Conservation (phyloP, 495 filamentous ascomycete species). For the Filosporella fistucella region DNA sequence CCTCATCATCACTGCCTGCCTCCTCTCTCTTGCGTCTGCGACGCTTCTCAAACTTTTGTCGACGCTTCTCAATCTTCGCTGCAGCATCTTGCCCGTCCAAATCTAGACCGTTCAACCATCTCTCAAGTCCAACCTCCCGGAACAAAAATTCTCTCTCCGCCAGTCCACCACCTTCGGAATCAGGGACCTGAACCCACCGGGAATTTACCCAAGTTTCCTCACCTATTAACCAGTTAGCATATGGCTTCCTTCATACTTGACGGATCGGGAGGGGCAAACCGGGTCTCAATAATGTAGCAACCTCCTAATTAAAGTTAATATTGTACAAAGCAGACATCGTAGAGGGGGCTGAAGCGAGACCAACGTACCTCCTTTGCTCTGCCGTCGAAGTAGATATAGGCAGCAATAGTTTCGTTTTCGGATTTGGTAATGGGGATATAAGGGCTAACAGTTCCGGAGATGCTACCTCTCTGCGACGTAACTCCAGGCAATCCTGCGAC, state of each 20-base stretch:
- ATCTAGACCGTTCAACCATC: conserved; percentile 93
- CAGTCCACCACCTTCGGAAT: conserved; percentile 85
- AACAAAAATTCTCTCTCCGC: conserved; percentile 97
- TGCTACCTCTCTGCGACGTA: conserved; percentile 12
- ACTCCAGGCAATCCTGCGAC: conserved; percentile 46
- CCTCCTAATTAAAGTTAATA: no score
- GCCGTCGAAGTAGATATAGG: conserved; percentile 99
- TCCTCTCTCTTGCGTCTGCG: conserved; percentile 59
- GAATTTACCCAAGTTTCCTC: conserved; percentile 99
- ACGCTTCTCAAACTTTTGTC: conserved; percentile 85
- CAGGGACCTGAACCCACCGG: conserved; percentile 91
- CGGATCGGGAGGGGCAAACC: no score
- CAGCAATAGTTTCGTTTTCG: conserved; percentile 92
- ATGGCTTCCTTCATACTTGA: no score
- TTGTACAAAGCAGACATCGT: no score
- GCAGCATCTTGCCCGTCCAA: conserved; percentile 80
- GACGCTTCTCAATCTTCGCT: conserved; percentile 81
- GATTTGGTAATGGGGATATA: conserved; percentile 87
- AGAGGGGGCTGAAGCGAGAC: no score
- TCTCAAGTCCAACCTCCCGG: conserved; percentile 91
- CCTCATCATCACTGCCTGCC: conserved; percentile 45
- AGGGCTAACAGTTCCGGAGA: conserved; percentile 60
- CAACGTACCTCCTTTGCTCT: conserved; percentile 88
- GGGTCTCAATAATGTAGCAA: conserved; percentile 87
- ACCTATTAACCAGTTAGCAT: no score